Evolutionary conservation across 164 flowering plant genomes (phyloP), one percentile per base, ranked within the genome.

Genomic region (Dillenia turbinata): DNA sequence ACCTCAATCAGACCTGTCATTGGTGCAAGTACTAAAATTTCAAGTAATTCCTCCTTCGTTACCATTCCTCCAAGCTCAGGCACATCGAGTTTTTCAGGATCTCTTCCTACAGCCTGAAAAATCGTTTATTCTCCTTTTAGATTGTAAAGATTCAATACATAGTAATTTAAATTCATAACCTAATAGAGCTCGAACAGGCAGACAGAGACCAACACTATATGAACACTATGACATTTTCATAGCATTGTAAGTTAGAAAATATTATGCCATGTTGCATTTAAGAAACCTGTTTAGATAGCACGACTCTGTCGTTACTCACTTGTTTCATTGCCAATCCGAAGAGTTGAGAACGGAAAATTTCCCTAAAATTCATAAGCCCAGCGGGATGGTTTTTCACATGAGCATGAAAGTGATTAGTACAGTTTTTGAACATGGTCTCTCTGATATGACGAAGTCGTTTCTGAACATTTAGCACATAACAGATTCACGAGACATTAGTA

Each of bases 1-100:
- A 90, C 97, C 58, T 90, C 97, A 63, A 88, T 79, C 44, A 94
- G 92, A 48, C 92, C 98, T 75, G 77, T 83, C 97, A 93, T 81
- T 26, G 81, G 79, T 52, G 88, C 92, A 44, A 48, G 2, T 68
- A 95, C 99, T 59, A 92, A 69, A 68, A 78, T 70, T 26, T 80
- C 57, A 68, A 76, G 78, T 12, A 91, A 67, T 59, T 95, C 94
- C 33, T 83, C 71, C 66, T 77, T 83, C 47, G 96, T 77, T 54
- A 95, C n/a, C 12, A 73, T 80, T 7, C 57, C 26, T 17, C 86
- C 88, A 22, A 95, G 85, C 66, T 81, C 97, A 58, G 84, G 81
- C n/a, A 92, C 90, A 63, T 88, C 1, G 22, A 19, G 44, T n/a
- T 72, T 83, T 43, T 83, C 73, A 19, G 89, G 63, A 59, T 92